Conservation (phyloP, 164 flowering plant genomes). For the Chimonanthus praecox region DNA sequence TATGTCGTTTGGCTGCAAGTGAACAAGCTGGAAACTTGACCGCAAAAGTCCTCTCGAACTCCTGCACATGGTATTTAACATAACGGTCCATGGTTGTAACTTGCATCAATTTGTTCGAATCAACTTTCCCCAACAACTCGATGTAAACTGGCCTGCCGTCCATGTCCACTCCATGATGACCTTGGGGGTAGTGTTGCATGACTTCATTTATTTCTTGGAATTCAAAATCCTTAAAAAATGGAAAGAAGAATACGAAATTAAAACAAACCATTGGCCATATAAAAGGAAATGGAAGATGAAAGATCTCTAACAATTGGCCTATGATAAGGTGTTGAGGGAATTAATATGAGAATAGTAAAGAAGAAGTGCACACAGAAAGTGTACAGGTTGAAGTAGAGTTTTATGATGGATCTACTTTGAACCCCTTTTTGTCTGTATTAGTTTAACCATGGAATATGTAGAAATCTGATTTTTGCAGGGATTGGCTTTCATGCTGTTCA, state of each 20-base stretch:
- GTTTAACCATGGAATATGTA: too few species aligned
- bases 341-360: too few species aligned
- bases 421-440: too few species aligned
- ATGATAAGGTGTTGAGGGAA: too few species aligned
- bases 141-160: slow-evolving; percentile 82
- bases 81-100: slow-evolving; percentile 73
- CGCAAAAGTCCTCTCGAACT: slow-evolving; percentile 56
- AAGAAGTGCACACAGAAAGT: too few species aligned
- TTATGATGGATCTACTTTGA: too few species aligned
- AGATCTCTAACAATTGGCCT: neutral
- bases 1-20: slow-evolving; percentile 62
- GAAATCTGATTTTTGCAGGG: too few species aligned
- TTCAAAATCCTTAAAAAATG: slow-evolving; percentile 53
- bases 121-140: slow-evolving; percentile 62
- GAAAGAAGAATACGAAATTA: neutral
- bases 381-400: too few species aligned
- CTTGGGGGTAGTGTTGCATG: slow-evolving; percentile 61
- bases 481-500: too few species aligned
- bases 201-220: slow-evolving; percentile 64
- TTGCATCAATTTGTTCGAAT: slow-evolving; percentile 59
- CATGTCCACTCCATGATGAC: slow-evolving; percentile 79
- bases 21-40: slow-evolving; percentile 83
- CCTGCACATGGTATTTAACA: slow-evolving; percentile 72
- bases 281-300: neutral
- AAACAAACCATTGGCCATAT: neutral